Evolutionary conservation across 169 alveolate species (phyloP).

Genomic region (Eimeria mitis): DNA sequence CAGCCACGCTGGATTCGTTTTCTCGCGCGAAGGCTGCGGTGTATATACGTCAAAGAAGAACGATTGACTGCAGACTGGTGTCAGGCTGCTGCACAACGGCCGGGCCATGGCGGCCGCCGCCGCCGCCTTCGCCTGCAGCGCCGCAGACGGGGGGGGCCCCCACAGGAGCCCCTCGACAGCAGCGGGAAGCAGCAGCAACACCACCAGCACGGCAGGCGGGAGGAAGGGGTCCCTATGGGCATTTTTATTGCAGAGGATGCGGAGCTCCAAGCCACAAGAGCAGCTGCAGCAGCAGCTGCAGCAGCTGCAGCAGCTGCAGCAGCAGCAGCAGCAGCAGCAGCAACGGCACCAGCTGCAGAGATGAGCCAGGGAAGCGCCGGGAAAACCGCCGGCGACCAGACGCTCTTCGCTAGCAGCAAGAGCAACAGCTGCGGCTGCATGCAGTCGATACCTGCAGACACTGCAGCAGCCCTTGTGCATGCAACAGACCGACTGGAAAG

Average conservation of each 20-base stretch:
- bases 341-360: neutral
- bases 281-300: neutral
- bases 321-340: neutral
- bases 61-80: neutral
- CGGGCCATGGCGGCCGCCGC: constrained; percentile 19
- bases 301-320: constrained; percentile 5
- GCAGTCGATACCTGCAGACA: neutral
- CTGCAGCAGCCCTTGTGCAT: neutral
- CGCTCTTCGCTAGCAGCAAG: neutral
- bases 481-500: neutral
- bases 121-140: constrained; percentile 55
- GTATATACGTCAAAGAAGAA: constrained; percentile 26
- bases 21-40: constrained; percentile 48
- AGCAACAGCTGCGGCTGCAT: neutral
- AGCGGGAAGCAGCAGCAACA: constrained; percentile 8
- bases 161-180: neutral
- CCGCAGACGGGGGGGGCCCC: constrained; percentile 20
- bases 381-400: neutral
- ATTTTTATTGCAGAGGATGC: neutral
- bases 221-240: neutral
- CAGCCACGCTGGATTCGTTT: constrained; percentile 54
- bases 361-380: neutral
- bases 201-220: neutral
- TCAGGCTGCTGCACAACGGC: neutral
- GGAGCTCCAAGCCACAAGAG: constrained; percentile 2